Evolutionary conservation across 768 basidiomycete species (phyloP).

Genomic region (Lactarius akahatsu): DNA sequence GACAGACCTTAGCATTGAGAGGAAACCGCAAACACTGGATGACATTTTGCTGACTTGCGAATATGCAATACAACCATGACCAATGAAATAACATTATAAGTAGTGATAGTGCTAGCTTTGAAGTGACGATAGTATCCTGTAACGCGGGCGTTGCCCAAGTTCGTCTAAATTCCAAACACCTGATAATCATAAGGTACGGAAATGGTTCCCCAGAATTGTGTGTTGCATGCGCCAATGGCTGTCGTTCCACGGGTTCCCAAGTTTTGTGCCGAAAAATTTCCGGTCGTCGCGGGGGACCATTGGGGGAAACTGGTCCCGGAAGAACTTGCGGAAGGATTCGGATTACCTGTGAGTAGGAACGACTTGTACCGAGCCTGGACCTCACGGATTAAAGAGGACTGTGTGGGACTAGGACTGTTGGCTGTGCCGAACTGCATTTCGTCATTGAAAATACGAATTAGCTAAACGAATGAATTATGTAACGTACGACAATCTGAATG

Average conservation of each 20-base stretch:
- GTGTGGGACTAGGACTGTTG: conserved; percentile 51
- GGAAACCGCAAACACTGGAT: too few species aligned
- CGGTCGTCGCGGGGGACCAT: conserved; percentile 56
- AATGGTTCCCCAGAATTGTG: conserved; percentile 63
- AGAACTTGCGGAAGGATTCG: conserved; percentile 60
- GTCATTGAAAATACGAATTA: conserved; percentile 38
- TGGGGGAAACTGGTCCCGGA: conserved; percentile 41
- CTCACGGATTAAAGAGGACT: conserved; percentile 59
- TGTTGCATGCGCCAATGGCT: conserved; percentile 57
- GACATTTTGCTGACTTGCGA: background rate
- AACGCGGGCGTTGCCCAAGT: background rate
- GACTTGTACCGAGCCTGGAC: conserved; percentile 67
- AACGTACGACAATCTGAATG: conserved; percentile 70
- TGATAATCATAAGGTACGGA: conserved; percentile 71
- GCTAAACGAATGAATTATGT: conserved; percentile 5
- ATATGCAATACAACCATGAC: background rate
- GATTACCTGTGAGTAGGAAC: conserved; percentile 61
- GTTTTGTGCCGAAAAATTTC: conserved; percentile 54
- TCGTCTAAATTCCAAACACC: conserved; percentile 38
- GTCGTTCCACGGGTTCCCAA: conserved; percentile 59
- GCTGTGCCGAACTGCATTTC: conserved; percentile 49
- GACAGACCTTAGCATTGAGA: too few species aligned
- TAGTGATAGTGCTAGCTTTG: background rate
- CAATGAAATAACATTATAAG: background rate
- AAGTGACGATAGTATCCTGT: background rate